Evolutionary conservation across 2,329 filamentous ascomycete species (phyloP), one percentile per base, ranked within the genome.

Genomic region (Periconia sp.): DNA sequence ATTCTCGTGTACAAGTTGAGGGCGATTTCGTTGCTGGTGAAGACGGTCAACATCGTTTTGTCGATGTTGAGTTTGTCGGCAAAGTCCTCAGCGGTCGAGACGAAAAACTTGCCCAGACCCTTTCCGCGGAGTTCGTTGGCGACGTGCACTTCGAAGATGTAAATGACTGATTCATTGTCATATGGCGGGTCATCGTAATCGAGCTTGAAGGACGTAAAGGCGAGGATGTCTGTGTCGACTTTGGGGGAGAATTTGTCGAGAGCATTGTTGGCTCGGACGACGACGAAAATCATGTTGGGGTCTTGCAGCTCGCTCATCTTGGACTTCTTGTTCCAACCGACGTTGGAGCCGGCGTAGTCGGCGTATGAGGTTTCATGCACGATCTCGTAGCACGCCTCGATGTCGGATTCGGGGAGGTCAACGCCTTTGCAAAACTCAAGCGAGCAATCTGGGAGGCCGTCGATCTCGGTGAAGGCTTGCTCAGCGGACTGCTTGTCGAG

Each of bases 121-220:
- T 70, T 84, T 75, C 86, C 80, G 60, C 83, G 82, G 5, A 89
- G 68, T 1, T 77, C 72, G 1, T 79, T 73, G 37, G 77, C 72
- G 2, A 92, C 79, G 65, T 93, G 89, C 35, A 93, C 84, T 73
- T 93, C 89, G 69, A 92, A 93, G 70, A 89, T 87, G 71, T 92
- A 93, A 18, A 91, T 68, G 2, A 92, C 88, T 0, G 85, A 78
- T n/a, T 69, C 68, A n/a, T 66, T 45, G 15, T 63, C 49, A 42
- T 71, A 49, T 2, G 67, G 64, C 1, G 68, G 60, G 56, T 86
- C 84, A 65, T 91, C 88, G 62, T 82, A 82, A 0, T 85, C 87
- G 2, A 86, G 84, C 86, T 89, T 88, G 61, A 90, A 77, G 5
- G 86, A 89, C 1, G 82, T 78, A 63, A 90, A 74, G 46, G 65